Percentiles rank a stretch among this genome's conserved stretches.
Conservation (phyloP, 2,329 filamentous ascomycete species). For the Colletotrichum euphorbiae region DNA sequence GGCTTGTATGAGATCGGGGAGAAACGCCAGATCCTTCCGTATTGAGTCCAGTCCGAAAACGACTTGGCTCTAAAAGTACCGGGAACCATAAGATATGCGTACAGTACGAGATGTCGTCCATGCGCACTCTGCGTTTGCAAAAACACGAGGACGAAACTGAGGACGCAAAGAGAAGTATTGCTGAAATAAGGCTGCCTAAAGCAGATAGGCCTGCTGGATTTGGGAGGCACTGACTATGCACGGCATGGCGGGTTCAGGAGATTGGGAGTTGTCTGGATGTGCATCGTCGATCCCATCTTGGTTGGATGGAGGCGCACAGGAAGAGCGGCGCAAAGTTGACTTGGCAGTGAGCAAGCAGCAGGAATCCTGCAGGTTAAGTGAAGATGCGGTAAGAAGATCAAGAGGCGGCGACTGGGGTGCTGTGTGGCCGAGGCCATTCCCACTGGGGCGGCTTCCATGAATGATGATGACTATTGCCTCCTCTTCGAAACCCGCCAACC, state of each 20-base stretch:
- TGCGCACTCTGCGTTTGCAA: background rate
- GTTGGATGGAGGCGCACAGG: slow-evolving; percentile 19
- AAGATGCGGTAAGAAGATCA: slow-evolving; percentile 39
- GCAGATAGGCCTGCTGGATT: slow-evolving; percentile 16
- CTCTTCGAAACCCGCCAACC: background rate
- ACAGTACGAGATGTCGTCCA: background rate
- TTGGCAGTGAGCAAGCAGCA: slow-evolving; percentile 31
- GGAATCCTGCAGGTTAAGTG: slow-evolving; percentile 32
- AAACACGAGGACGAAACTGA: background rate
- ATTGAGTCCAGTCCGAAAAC: background rate
- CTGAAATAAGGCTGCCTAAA: slow-evolving; percentile 15
- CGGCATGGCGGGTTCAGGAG: background rate
- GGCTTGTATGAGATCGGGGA: slow-evolving; percentile 37
- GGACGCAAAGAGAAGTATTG: slow-evolving; percentile 18
- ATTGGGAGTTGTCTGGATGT: slow-evolving; percentile 7
- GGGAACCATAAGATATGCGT: too few species aligned
- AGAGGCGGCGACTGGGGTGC: slow-evolving; percentile 29
- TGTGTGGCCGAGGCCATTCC: background rate
- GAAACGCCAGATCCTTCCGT: slow-evolving; percentile 23
- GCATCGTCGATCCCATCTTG: slow-evolving; percentile 36
- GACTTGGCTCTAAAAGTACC: too few species aligned
- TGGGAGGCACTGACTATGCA: slow-evolving; percentile 2
- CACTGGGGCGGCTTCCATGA: background rate
- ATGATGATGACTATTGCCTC: slow-evolving; percentile 15
- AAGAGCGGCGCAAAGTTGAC: slow-evolving; percentile 11